Conservation (phyloP, 2,329 filamentous ascomycete genomes). For the Fusarium protoensiforme region DNA sequence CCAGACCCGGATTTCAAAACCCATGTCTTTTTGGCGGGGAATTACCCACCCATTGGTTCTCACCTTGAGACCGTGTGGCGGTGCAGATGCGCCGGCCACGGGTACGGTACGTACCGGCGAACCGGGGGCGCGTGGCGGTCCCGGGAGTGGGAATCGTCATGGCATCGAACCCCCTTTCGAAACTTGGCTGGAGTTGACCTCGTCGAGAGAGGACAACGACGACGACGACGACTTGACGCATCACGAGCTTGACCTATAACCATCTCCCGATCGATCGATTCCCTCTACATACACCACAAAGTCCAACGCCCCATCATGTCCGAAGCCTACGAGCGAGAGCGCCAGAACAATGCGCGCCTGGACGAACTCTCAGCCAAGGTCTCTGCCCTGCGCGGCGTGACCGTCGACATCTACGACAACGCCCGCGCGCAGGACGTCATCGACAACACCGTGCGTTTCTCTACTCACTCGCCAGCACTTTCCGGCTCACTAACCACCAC, state of each 20-base stretch:
- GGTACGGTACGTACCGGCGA: conserved; percentile 19
- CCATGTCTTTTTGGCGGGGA: conserved; percentile 12
- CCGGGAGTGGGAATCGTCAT: conserved; percentile 21
- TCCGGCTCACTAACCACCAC: conserved; percentile 13
- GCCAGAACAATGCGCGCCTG: conserved; percentile 95
- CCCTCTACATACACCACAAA: not conserved
- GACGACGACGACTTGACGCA: not conserved
- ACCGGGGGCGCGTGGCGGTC: conserved; percentile 23
- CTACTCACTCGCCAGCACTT: not conserved
- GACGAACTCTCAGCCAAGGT: conserved; percentile 93
- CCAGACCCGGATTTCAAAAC: not conserved
- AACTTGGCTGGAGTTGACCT: conserved; percentile 11
- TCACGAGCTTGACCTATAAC: not conserved
- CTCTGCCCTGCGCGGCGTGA: conserved; percentile 90
- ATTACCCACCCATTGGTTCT: not conserved
- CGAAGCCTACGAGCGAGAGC: conserved; percentile 81
- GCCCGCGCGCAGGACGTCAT: conserved; percentile 89
- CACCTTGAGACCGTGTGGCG: conserved; percentile 22
- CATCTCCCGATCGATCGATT: not conserved
- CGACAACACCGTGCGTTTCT: conserved; percentile 77
- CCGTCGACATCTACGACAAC: conserved; percentile 97
- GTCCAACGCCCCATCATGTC: conserved; percentile 63
- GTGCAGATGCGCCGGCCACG: conserved; percentile 7
- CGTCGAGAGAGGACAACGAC: not conserved
- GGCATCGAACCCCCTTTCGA: conserved; percentile 30